phyloP scores from a whole-genome alignment of 1,284 basidiomycete genomes.

The Erythrobasidium hasegawianum region DNA sequence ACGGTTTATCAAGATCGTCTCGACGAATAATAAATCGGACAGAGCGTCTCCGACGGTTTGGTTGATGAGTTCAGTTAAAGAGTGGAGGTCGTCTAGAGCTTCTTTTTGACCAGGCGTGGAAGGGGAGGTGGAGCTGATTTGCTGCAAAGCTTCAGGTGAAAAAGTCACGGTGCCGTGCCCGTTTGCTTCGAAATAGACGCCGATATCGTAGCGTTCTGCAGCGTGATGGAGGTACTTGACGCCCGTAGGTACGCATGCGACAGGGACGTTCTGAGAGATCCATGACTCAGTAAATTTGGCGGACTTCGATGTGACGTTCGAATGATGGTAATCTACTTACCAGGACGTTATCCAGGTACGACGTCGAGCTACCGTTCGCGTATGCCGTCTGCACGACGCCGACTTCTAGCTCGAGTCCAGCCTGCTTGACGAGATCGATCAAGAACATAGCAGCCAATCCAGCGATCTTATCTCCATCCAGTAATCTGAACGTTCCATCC shows the following conservation, averaged over 20 bases:
- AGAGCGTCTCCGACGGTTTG: slow-evolving; percentile 98
- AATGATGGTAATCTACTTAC: too few species aligned
- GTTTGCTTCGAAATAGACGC: slow-evolving; percentile 99
- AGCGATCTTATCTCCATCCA: slow-evolving; percentile 99
- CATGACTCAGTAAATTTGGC: too few species aligned
- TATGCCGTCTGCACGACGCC: slow-evolving; percentile 98
- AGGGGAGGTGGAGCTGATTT: slow-evolving; percentile 63
- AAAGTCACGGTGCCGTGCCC: slow-evolving; percentile 98
- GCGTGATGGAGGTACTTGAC: slow-evolving; percentile 99
- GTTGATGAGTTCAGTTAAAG: slow-evolving; percentile 83
- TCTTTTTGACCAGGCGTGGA: slow-evolving; percentile 73
- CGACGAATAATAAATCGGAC: slow-evolving; percentile 93
- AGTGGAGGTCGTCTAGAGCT: slow-evolving; percentile 69
- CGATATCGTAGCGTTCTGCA: slow-evolving; percentile 87
- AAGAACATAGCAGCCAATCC: slow-evolving; percentile 90
- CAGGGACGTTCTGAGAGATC: slow-evolving; percentile 79
- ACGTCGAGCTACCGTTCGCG: slow-evolving; percentile 95
- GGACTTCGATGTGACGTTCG: too few species aligned
- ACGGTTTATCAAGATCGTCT: slow-evolving; percentile 83
- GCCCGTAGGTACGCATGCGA: slow-evolving; percentile 92
- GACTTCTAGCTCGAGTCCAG: slow-evolving; percentile 70
- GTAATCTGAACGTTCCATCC: slow-evolving; percentile 69
- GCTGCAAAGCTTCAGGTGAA: slow-evolving; percentile 66
- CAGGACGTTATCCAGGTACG: slow-evolving; percentile 66
- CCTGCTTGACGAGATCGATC: slow-evolving; percentile 77